These are phyloP conservation scores for Umbelopsis ramanniana DNA, from an alignment of 192 early-diverging fungal species.

Conservation along the genomic window DNA sequence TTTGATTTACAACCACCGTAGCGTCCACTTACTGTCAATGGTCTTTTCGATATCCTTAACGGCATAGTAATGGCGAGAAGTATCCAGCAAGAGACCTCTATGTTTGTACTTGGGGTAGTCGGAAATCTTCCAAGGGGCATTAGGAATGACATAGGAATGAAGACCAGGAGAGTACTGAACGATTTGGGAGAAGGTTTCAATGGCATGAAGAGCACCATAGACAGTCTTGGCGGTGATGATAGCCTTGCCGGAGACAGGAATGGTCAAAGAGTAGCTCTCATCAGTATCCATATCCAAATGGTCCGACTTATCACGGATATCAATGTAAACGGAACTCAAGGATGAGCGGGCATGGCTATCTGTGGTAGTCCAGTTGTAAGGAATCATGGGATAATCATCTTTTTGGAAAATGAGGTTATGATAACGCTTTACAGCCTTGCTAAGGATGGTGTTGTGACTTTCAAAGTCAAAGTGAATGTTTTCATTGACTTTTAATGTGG, in stretches of 20 bases:
- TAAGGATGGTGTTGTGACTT: constrained; percentile 42
- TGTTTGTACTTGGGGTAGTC: constrained; percentile 41
- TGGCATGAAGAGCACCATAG: constrained; percentile 51
- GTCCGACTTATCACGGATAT: constrained; percentile 41
- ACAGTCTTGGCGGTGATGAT: constrained; percentile 41
- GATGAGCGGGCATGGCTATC: constrained; percentile 31
- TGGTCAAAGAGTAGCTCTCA: constrained; percentile 65
- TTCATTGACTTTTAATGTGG: constrained; percentile 30
- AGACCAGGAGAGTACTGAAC: constrained; percentile 39
- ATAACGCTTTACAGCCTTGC: constrained; percentile 54
- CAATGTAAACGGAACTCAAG: constrained; percentile 40
- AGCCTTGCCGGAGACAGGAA: constrained; percentile 44
- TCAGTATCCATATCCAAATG: constrained; percentile 56
- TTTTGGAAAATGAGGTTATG: constrained; percentile 46
- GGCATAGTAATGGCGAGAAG: constrained; percentile 39
- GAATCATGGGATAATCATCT: constrained; percentile 54
- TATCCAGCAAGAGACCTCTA: constrained; percentile 42
- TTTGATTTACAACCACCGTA: neutral
- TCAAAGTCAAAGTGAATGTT: constrained; percentile 33
- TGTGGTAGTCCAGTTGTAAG: constrained; percentile 52
- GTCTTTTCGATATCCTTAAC: constrained; percentile 33
- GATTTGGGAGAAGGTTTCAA: constrained; percentile 56
- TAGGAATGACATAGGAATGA: constrained; percentile 43
- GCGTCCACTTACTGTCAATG: constrained; percentile 32
- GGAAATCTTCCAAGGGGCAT: constrained; percentile 44